Conservation (phyloP, 768 basidiomycete genomes). For the Rubroboletus pulcherrimus region DNA sequence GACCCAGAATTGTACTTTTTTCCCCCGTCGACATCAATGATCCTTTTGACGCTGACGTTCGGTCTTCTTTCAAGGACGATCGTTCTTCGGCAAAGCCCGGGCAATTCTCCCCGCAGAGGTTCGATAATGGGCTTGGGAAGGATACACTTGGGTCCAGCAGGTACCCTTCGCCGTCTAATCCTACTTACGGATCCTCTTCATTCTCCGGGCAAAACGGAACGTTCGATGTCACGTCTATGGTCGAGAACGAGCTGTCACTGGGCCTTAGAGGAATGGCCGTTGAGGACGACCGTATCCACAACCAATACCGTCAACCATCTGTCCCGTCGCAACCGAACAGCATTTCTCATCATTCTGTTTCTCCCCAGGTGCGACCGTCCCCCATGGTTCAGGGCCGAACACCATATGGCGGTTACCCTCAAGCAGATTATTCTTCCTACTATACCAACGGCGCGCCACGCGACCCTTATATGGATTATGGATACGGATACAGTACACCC, state of each 20-base stretch:
- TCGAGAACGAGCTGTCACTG: slow-evolving; percentile 52
- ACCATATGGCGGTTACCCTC: slow-evolving; percentile 49
- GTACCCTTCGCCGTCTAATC: slow-evolving; percentile 47
- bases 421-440: slow-evolving; percentile 58
- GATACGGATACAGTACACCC: slow-evolving; percentile 51
- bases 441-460: slow-evolving; percentile 49
- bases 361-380: slow-evolving; percentile 40
- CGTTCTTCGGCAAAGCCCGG: slow-evolving; percentile 43
- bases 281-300: slow-evolving; percentile 46
- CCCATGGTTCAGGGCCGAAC: slow-evolving; percentile 43
- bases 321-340: slow-evolving; percentile 27
- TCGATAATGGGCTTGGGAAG: slow-evolving; percentile 44
- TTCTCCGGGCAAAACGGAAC: slow-evolving; percentile 30
- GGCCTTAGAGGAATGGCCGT: slow-evolving; percentile 60
- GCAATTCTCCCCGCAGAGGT: slow-evolving; percentile 53
- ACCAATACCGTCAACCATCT: slow-evolving; percentile 39
- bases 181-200: slow-evolving; percentile 30
- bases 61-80: slow-evolving; percentile 40
- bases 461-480: slow-evolving; percentile 52
- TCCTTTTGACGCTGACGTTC: slow-evolving; percentile 16
- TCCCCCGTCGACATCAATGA: slow-evolving; percentile 1
- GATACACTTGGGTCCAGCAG: slow-evolving; percentile 37
- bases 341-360: slow-evolving; percentile 28
- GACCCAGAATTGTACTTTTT: slow-evolving; percentile 36
- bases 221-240: slow-evolving; percentile 39